Base-by-base conservation (phyloP, 139 green algal genomes). In the Asterochloris erici region DNA sequence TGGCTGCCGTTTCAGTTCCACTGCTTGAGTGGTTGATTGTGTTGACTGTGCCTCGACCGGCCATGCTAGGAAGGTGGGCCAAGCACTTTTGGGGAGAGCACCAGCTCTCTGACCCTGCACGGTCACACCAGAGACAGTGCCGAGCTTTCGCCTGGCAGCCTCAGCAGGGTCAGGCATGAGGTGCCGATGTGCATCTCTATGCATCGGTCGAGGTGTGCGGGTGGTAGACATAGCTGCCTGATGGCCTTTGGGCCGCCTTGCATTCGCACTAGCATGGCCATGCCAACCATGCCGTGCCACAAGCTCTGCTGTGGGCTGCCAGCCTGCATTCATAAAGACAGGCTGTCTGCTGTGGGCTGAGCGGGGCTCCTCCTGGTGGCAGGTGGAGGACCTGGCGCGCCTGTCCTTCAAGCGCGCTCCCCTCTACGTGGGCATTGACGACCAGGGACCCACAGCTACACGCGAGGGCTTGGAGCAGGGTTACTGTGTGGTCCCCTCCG, bases 341-440 rank as follows among this genome's bases (percentile, higher is more conserved):
- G n/a, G n/a, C n/a, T n/a, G n/a, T 23, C 66, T 73, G 66, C 21
- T 73, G 21, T 71, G 19, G 4, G 66, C 21, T 71, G 19, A 71
- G 17, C 17, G 23, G 0, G 15, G 38, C 24, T 26, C 0, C 38
- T 70, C 68, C 28, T 63, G 64, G 38, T 63, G 64, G 38, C 38
- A 98, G 84, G 97, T 99, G 24, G 94, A 98, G 87, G 97, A 99
- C 88, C 90, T 99, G 28, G 97, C 97, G 0, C 89, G 95, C 9
- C 74, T 99, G 27, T 97, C 91, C 10, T 99, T 99, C 91, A 97
- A 97, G 83, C 90, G 93, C 74, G 88, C 92, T 73, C 97, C 97
- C 63, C 84, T 99, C 74, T 99, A 99, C 82, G 94, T 99, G 24
- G 97, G 97, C 47, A 94, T 99, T 15, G 94, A 99, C 84, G 97